Percentiles rank a stretch among this genome's conserved stretches.
Evolutionary conservation across 2,329 filamentous ascomycete species (phyloP).

Genomic region (Sarocladiaceae sp.): DNA sequence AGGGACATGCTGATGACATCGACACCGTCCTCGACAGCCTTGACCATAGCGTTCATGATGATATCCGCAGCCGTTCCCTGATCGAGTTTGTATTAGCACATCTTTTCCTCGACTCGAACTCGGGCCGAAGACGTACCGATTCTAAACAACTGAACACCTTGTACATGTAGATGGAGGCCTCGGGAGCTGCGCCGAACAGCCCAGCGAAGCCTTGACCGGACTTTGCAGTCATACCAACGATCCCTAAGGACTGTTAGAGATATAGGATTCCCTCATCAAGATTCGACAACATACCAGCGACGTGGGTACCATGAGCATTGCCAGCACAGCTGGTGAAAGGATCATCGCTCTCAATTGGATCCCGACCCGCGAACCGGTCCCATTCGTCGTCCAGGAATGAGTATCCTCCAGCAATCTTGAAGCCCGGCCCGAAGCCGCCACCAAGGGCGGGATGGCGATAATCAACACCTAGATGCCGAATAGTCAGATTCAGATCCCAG

Average conservation of each 20-base stretch:
- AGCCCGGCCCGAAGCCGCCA: conserved; percentile 30
- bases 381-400: conserved; percentile 23
- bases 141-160: background rate
- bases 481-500: background rate
- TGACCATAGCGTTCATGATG: background rate
- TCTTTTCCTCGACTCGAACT: too few species aligned
- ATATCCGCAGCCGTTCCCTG: background rate
- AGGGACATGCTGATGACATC: background rate
- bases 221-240: background rate
- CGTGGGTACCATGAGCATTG: background rate
- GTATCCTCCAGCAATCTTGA: conserved; percentile 31
- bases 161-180: background rate
- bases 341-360: background rate
- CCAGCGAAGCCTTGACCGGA: background rate
- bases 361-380: background rate
- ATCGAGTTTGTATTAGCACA: background rate
- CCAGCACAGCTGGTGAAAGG: background rate
- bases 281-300: background rate
- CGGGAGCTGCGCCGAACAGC: background rate
- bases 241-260: too few species aligned
- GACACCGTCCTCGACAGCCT: background rate
- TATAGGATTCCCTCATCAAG: too few species aligned
- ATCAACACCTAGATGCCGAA: background rate
- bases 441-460: conserved; percentile 20
- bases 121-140: too few species aligned